phyloP scores from a whole-genome alignment of 768 basidiomycete species.

The Leccinum truebloodii region DNA sequence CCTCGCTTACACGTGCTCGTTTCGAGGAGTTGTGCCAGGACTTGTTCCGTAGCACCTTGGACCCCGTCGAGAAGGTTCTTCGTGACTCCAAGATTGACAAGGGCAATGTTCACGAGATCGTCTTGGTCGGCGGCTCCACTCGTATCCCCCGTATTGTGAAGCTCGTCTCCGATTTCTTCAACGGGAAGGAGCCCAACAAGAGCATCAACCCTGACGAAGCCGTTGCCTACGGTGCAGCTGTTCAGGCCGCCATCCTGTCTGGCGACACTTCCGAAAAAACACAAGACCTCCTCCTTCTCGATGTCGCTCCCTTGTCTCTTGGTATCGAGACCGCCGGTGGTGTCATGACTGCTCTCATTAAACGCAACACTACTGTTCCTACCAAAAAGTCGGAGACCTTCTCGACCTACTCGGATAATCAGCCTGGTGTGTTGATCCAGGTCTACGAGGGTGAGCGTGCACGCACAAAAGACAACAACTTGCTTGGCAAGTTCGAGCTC shows the following conservation, averaged over 20 bases:
- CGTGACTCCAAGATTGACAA: constrained; percentile 99
- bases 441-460: constrained; percentile 99
- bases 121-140: constrained; percentile 96
- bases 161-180: constrained; percentile 98
- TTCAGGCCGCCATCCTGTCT: constrained; percentile 96
- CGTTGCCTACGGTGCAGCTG: constrained; percentile 97
- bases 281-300: constrained; percentile 92
- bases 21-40: constrained; percentile 70
- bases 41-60: constrained; percentile 90
- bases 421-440: constrained; percentile 97
- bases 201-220: constrained; percentile 99
- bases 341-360: constrained; percentile 98
- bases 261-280: constrained; percentile 99
- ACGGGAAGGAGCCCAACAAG: constrained; percentile 98
- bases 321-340: constrained; percentile 99
- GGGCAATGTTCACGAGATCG: constrained; percentile 92
- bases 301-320: constrained; percentile 85
- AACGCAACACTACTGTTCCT: constrained; percentile 97
- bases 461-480: constrained; percentile 97
- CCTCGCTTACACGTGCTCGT: constrained; percentile 91
- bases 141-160: constrained; percentile 98
- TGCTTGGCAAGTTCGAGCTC: constrained; percentile 98
- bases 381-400: constrained; percentile 99
- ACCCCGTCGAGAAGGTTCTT: constrained; percentile 97
- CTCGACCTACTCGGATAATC: constrained; percentile 98